A percentile compares a stretch with the other conserved stretches of the same genome.
Evolutionary conservation across 1,139 yeast species (phyloP).

Genomic region (Yamadazyma friedrichii): DNA sequence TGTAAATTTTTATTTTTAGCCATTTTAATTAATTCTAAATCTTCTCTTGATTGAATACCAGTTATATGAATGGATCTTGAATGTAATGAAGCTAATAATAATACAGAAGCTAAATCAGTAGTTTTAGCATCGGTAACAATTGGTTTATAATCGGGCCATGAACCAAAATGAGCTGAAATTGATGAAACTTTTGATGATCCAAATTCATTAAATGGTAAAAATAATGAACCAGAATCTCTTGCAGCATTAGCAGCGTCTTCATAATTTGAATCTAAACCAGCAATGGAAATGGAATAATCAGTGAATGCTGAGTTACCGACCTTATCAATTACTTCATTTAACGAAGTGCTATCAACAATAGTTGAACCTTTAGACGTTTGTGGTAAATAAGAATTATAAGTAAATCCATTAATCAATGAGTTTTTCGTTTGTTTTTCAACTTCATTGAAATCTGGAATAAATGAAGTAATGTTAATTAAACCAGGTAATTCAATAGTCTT

Average conservation of each 20-base stretch:
- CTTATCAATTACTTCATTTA: conserved; percentile 60
- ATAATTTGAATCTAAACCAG: conserved; percentile 75
- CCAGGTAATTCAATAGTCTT: conserved; percentile 84
- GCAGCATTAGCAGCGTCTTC: conserved; percentile 62
- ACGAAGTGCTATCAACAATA: conserved; percentile 57
- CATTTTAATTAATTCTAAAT: conserved; percentile 78
- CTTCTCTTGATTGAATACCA: conserved; percentile 78
- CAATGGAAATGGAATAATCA: conserved; percentile 79
- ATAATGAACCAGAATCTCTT: conserved; percentile 71
- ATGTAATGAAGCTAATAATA: conserved; percentile 87
- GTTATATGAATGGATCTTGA: conserved; percentile 85
- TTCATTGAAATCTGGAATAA: conserved; percentile 66
- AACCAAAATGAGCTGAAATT: conserved; percentile 73
- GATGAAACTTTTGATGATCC: conserved; percentile 68
- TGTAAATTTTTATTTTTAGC: conserved; percentile 78
- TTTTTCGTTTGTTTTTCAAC: conserved; percentile 68
- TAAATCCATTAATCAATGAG: conserved; percentile 84
- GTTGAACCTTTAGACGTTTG: conserved; percentile 58
- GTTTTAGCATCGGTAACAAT: conserved; percentile 91
- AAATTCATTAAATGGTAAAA: conserved; percentile 77
- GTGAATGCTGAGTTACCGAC: conserved; percentile 66
- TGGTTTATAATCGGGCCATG: conserved; percentile 85
- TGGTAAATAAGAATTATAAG: conserved; percentile 81
- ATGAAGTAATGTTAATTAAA: conserved; percentile 76
- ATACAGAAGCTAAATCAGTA: conserved; percentile 86